phyloP scores from a whole-genome alignment of 805 yeast genomes.

The Yamadazyma phyllophila region DNA sequence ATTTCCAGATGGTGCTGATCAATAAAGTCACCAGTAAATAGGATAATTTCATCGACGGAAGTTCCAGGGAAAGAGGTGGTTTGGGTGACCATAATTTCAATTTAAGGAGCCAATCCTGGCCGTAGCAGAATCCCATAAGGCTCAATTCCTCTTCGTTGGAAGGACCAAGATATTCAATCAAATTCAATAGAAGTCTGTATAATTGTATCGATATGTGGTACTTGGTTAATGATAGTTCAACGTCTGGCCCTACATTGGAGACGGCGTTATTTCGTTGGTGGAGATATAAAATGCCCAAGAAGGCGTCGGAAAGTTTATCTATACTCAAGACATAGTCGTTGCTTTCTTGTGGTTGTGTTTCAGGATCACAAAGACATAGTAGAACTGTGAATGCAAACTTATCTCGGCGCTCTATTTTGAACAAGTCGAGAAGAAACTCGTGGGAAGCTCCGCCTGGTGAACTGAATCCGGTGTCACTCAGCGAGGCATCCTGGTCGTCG shows the following conservation, averaged over 20 bases:
- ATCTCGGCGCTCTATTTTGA: constrained; percentile 17
- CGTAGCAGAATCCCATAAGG: constrained; percentile 12
- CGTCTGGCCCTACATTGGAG: background rate
- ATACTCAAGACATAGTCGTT: constrained; percentile 2
- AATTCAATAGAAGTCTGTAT: constrained; percentile 37
- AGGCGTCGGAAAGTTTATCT: constrained; percentile 7
- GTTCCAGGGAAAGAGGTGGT: constrained; percentile 13
- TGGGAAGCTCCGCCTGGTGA: constrained; percentile 15
- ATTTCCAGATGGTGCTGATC: constrained; percentile 30
- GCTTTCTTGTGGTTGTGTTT: constrained; percentile 55
- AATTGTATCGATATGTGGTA: constrained; percentile 33
- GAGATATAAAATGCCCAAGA: constrained; percentile 1
- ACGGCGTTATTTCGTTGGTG: background rate
- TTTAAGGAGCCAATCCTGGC: constrained; percentile 5
- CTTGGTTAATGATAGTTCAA: constrained; percentile 26
- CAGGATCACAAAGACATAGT: constrained; percentile 51
- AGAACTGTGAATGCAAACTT: constrained; percentile 17
- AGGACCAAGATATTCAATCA: constrained; percentile 24
- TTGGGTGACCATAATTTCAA: constrained; percentile 15
- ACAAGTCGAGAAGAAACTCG: constrained; percentile 13
- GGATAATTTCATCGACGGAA: background rate
- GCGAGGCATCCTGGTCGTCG: background rate
- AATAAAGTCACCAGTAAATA: constrained; percentile 27
- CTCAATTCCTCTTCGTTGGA: constrained; percentile 17
- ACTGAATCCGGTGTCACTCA: constrained; percentile 6